A percentile compares a stretch with the other conserved stretches of the same genome.
Evolutionary conservation across 768 basidiomycete species (phyloP).

Genomic region (Dacryopinax spathularia): DNA sequence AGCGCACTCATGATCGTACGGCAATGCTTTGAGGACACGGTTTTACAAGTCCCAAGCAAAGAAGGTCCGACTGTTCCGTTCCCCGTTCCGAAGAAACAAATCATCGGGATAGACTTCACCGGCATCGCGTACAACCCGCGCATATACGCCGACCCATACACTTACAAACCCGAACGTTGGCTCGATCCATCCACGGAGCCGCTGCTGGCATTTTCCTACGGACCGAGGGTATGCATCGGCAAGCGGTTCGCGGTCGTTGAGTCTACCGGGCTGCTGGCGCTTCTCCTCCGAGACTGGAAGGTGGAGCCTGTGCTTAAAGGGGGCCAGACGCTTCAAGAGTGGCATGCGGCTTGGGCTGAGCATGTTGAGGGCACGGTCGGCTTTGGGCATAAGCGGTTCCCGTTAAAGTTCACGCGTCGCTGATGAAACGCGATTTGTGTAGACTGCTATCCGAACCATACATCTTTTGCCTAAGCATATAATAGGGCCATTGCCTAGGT

Average conservation of each 20-base stretch:
- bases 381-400: background rate
- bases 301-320: slow-evolving; percentile 33
- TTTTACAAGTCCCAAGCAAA: slow-evolving; percentile 14
- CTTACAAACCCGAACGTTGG: slow-evolving; percentile 40
- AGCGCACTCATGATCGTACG: slow-evolving; percentile 22
- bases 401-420: background rate
- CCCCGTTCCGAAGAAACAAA: background rate
- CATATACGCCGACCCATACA: slow-evolving; percentile 36
- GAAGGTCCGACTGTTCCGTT: slow-evolving; percentile 14
- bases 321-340: slow-evolving; percentile 25
- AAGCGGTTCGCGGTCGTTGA: slow-evolving; percentile 42
- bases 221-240: slow-evolving; percentile 41
- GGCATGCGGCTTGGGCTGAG: slow-evolving; percentile 7
- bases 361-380: background rate
- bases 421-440: too few relatives aligned
- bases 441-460: too few relatives aligned
- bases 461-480: too few relatives aligned
- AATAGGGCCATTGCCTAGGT: background rate
- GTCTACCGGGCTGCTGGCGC: slow-evolving; percentile 38
- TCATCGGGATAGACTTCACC: slow-evolving; percentile 8
- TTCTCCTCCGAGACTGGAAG: slow-evolving; percentile 39
- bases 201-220: slow-evolving; percentile 21
- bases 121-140: slow-evolving; percentile 37
- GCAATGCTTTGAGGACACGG: slow-evolving; percentile 20
- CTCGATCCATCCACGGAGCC: slow-evolving; percentile 22